Conservation (phyloP, 345 rosid genomes). For the Populus ilicifolia region DNA sequence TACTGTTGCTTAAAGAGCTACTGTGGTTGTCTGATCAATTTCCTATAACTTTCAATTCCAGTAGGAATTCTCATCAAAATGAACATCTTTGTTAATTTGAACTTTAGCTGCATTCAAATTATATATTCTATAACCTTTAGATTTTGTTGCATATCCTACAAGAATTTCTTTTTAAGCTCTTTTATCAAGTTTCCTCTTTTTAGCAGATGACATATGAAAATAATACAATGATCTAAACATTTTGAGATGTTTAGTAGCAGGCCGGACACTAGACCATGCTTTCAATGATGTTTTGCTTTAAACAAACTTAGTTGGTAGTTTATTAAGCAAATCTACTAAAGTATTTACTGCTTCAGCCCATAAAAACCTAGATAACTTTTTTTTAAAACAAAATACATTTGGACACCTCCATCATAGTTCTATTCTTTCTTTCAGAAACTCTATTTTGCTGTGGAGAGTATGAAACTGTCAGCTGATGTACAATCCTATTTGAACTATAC, state of each 20-base stretch:
- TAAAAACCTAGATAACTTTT: neutral
- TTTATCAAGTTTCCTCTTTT: neutral
- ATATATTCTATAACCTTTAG: neutral
- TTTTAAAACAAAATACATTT: neutral
- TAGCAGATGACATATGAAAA: neutral
- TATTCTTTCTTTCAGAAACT: neutral
- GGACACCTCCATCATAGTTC: neutral
- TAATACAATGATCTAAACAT: neutral
- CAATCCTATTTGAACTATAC: neutral
- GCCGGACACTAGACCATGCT: neutral
- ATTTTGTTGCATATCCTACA: neutral
- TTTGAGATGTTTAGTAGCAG: neutral
- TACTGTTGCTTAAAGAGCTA: neutral
- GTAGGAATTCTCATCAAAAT: neutral
- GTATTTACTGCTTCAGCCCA: neutral
- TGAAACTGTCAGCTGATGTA: neutral
- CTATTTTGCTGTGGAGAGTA: neutral
- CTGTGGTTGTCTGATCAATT: neutral
- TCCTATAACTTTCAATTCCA: neutral
- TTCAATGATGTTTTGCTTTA: neutral
- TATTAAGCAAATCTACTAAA: neutral
- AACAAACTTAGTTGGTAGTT: neutral
- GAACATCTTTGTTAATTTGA: neutral
- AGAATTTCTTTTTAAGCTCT: neutral
- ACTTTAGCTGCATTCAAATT: neutral